Evolutionary conservation across 495 filamentous ascomycete genomes (phyloP).

Genomic region (Trypethelium eluteriae): DNA sequence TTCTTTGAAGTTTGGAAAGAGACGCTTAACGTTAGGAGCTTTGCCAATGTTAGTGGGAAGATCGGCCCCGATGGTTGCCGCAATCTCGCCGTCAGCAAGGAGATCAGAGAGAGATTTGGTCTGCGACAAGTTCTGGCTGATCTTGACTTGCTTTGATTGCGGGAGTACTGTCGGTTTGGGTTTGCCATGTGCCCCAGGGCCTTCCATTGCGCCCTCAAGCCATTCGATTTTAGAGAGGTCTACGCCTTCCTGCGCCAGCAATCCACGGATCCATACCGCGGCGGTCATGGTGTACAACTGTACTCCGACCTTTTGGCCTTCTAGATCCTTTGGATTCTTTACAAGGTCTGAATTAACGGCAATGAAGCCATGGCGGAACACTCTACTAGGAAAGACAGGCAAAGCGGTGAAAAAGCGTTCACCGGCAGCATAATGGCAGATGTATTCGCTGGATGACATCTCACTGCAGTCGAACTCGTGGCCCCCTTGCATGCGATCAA

Average conservation of each 20-base stretch:
- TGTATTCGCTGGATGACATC: slow-evolving; percentile 36
- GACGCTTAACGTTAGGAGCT: slow-evolving; percentile 30
- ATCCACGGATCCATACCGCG: slow-evolving; percentile 36
- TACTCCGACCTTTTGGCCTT: slow-evolving; percentile 38
- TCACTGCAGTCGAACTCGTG: slow-evolving; percentile 39
- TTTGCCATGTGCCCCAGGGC: slow-evolving; percentile 32
- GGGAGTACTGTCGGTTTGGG: slow-evolving; percentile 31
- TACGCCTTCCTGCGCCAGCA: slow-evolving; percentile 36
- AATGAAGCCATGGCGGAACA: slow-evolving; percentile 39
- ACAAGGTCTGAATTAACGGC: slow-evolving; percentile 33
- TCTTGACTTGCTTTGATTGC: slow-evolving; percentile 29
- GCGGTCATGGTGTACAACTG: slow-evolving; percentile 41
- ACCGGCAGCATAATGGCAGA: slow-evolving; percentile 32
- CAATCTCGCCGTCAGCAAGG: slow-evolving; percentile 37
- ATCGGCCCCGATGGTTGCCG: slow-evolving; percentile 38
- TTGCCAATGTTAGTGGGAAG: slow-evolving; percentile 31
- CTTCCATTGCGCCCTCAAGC: slow-evolving; percentile 36
- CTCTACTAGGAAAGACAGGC: slow-evolving; percentile 38
- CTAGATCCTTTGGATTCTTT: slow-evolving; percentile 35
- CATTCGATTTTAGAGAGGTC: slow-evolving; percentile 35
- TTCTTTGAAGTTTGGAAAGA: slow-evolving; percentile 39
- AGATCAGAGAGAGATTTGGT: slow-evolving; percentile 33
- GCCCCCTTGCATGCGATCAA: slow-evolving; percentile 25
- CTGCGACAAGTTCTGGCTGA: slow-evolving; percentile 23
- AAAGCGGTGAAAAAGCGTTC: slow-evolving; percentile 35